Percentiles rank a stretch among this genome's conserved stretches.
Conservation (phyloP, 164 flowering plant genomes). For the Tetracentron sinense region DNA sequence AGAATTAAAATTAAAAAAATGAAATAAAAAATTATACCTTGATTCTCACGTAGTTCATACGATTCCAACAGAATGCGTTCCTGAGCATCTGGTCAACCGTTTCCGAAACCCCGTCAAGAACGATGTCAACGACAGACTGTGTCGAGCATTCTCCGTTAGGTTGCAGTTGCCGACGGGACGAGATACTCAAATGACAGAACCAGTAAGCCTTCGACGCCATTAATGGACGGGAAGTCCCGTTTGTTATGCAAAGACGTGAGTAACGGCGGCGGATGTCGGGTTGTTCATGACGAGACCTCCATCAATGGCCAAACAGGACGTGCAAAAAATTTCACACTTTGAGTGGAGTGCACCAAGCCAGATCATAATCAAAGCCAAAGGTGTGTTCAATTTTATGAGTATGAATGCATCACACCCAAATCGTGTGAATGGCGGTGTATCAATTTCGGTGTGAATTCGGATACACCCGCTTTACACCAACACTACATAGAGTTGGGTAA, state of each 20-base stretch:
- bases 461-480: too few relatives aligned
- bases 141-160: slow-evolving; percentile 27
- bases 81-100: slow-evolving; percentile 91
- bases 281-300: slow-evolving; percentile 98
- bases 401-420: too few relatives aligned
- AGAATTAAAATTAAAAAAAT: background rate
- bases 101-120: slow-evolving; percentile 83
- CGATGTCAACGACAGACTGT: slow-evolving; percentile 60
- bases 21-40: slow-evolving; percentile 47
- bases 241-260: slow-evolving; percentile 87
- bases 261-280: slow-evolving; percentile 88
- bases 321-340: too few relatives aligned
- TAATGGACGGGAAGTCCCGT: slow-evolving; percentile 73
- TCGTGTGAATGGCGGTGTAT: too few relatives aligned
- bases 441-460: too few relatives aligned
- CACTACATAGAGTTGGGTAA: too few relatives aligned
- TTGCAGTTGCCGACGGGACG: background rate
- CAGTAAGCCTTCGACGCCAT: slow-evolving; percentile 77
- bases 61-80: slow-evolving; percentile 89
- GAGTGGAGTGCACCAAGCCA: too few relatives aligned
- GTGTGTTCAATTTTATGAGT: too few relatives aligned
- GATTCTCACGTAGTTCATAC: slow-evolving; percentile 71
- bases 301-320: slow-evolving; percentile 68
- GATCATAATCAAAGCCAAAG: too few relatives aligned
- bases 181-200: slow-evolving; percentile 50